Evolutionary conservation across 202 grass and related monocot genomes (phyloP).

Genomic region (Saccharum hybrid): DNA sequence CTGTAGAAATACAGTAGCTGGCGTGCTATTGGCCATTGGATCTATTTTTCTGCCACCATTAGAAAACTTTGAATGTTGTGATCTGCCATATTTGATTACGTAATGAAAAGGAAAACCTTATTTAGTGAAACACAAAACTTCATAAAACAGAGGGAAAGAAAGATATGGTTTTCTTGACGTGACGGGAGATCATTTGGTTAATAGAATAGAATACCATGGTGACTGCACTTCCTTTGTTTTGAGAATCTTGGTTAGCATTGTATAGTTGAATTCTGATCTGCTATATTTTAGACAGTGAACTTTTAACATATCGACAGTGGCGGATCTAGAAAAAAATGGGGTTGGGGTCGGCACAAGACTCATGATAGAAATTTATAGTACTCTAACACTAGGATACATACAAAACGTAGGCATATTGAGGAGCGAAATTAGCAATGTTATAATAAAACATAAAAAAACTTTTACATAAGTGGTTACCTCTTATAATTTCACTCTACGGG

Average conservation of each 20-base stretch:
- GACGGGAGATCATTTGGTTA: background rate
- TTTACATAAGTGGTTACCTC: too few species aligned
- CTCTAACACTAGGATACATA: too few species aligned
- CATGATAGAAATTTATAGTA: too few species aligned
- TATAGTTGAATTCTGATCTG: constrained; percentile 5
- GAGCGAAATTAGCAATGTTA: too few species aligned
- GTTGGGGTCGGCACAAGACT: too few species aligned
- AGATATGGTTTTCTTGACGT: background rate
- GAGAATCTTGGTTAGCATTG: background rate
- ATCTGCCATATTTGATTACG: background rate
- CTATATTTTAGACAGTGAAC: background rate
- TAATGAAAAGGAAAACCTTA: background rate
- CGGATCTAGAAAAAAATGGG: too few species aligned
- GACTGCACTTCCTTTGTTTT: background rate
- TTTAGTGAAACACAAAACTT: background rate
- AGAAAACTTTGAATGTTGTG: background rate
- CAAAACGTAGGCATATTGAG: too few species aligned
- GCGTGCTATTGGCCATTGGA: background rate
- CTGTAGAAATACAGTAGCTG: background rate
- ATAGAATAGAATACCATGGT: background rate
- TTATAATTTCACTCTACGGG: too few species aligned
- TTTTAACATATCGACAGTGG: background rate
- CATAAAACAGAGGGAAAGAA: background rate
- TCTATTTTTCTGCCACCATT: background rate
- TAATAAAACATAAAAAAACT: too few species aligned